Evolutionary conservation across 148 eudicot species (phyloP), one percentile per base, ranked within the genome.

Genomic region (Salicornia ramosissima): DNA sequence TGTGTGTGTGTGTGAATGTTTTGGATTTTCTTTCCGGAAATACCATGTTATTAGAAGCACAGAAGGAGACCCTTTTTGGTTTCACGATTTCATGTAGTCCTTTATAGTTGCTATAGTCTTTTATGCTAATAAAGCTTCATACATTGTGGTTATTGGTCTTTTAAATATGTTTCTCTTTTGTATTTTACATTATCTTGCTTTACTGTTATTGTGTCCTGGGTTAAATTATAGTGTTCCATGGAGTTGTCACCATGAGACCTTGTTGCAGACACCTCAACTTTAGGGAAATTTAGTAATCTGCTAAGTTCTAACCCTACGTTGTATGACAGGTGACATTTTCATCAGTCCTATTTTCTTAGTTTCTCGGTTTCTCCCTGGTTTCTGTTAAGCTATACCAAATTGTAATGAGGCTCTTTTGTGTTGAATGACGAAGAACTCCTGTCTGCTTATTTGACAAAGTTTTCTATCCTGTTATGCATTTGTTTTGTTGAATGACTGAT

Each of bases 261-360:
- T 31, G 50, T 21, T 72, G 30, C 51, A 51, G 59, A 39, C 57
- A 64, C 10, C 7, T 30, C 65, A 2, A 19, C n/a, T 28, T 14
- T 14, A 72, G 63, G 54, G 30, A 71, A 31, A 14, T 31, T 71
- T 63, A 51, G 47, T 36, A 36, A 19, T 22, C 22, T 68, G 25
- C 50, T 14, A n/a, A n/a, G n/a, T 36, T 12, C 46, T 67, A 30
- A 56, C 57, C 24, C 25, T 53, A 34, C n/a, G 18, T 22, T 71
- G 56, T 30, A 33, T 39, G 12, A 46, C 74, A 21, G 71, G 61
- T 13, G 61, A 68, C 29, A 53, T 47, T 52, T 22, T 24, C 24
- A 53, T 31, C 46, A 34, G 42, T 16, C 29, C 46, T 40, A 1
- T 34, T 5, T 52, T 52, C 33, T 26, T 0, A 31, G 5, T 22